A percentile compares a stretch with the other conserved stretches of the same genome.
These are phyloP conservation scores for Sporothrix mexicana DNA, from an alignment of 2,329 filamentous ascomycete genomes.

Conservation along the genomic window DNA sequence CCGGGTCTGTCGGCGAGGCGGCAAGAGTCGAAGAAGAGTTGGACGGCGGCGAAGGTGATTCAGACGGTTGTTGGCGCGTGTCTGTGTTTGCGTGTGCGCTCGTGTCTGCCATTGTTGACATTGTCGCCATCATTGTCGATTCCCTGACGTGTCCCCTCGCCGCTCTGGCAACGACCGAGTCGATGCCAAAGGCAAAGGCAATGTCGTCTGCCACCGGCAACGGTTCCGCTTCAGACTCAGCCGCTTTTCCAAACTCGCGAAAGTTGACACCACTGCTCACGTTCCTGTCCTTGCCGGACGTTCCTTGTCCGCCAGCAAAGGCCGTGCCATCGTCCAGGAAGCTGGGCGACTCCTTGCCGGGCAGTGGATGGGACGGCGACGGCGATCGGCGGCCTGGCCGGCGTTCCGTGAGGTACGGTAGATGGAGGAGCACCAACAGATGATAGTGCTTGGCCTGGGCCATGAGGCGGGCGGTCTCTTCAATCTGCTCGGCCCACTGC, in stretches of 20 bases:
- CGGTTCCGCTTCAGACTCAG: not conserved
- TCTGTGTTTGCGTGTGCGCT: not conserved
- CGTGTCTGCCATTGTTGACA: not conserved
- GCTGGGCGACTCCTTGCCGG: not conserved
- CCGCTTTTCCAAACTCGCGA: slow-evolving; percentile 6
- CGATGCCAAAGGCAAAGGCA: not conserved
- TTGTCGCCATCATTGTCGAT: not conserved
- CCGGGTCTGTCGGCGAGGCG: not conserved
- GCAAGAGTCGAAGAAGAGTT: not conserved
- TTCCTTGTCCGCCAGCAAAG: not conserved
- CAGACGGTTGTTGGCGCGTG: not conserved
- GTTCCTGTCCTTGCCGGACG: not conserved
- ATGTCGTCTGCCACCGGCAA: not conserved
- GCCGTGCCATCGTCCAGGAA: not conserved
- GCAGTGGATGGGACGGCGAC: not conserved
- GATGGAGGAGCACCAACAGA: slow-evolving; percentile 56
- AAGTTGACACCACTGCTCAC: not conserved
- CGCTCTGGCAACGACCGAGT: not conserved
- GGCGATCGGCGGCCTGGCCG: slow-evolving; percentile 29
- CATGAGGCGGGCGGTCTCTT: slow-evolving; percentile 41
- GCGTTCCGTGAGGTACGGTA: slow-evolving; percentile 57
- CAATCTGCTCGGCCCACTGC: slow-evolving; percentile 34
- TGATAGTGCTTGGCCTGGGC: slow-evolving; percentile 52
- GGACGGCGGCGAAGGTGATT: not conserved
- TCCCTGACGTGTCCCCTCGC: no score